phyloP scores from a whole-genome alignment of 139 green algal species.

The Tetradesmus lagerheimii region DNA sequence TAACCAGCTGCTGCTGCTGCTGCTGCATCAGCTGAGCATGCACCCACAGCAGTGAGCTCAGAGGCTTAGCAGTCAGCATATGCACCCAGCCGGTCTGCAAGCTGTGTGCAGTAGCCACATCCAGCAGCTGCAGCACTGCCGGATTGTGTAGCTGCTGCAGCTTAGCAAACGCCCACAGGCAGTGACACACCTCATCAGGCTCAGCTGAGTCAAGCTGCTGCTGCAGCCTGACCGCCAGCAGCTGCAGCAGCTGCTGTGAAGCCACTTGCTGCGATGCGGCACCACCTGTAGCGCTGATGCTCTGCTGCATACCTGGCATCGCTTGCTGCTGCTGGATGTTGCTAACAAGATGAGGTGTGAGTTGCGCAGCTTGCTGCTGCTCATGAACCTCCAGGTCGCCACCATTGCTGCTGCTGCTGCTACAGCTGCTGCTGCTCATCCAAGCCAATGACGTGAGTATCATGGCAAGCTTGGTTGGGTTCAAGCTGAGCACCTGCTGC shows the following conservation, averaged over 20 bases:
- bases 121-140: not conserved
- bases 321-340: not conserved
- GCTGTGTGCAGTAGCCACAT: not conserved
- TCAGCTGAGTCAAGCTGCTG: not conserved
- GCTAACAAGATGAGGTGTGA: not conserved
- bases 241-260: not conserved
- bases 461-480: slow-evolving; percentile 16
- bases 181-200: slow-evolving; percentile 45
- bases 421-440: slow-evolving; percentile 36
- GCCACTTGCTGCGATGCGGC: not conserved
- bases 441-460: slow-evolving; percentile 38
- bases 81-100: slow-evolving; percentile 18
- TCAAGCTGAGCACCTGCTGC: not conserved
- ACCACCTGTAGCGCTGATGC: not conserved
- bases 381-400: not conserved
- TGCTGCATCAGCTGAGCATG: slow-evolving; percentile 39
- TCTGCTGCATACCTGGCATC: not conserved
- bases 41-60: slow-evolving; percentile 44
- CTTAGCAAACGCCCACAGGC: slow-evolving; percentile 37
- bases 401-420: not conserved
- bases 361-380: slow-evolving; percentile 1
- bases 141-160: not conserved
- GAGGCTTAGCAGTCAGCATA: slow-evolving; percentile 23
- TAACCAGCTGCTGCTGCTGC: slow-evolving; percentile 37
- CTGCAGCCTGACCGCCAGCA: not conserved